Conservation (phyloP, 306 rosid species). For the Prunus kanzakura region DNA sequence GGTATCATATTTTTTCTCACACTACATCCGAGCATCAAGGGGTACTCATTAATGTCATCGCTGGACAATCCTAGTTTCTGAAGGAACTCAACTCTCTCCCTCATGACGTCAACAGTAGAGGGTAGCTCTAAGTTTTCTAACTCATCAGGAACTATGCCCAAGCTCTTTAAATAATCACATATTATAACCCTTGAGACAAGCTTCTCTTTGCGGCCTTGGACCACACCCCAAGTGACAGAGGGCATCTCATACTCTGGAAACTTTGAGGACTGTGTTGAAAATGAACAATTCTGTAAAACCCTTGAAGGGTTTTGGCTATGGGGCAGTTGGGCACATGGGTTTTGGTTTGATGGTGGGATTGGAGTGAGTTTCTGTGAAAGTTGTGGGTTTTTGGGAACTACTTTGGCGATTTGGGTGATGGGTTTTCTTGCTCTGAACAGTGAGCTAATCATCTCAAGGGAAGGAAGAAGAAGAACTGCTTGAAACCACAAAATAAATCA, state of each 20-base stretch:
- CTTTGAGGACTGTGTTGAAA: constrained; percentile 62
- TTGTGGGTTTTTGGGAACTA: constrained; percentile 20
- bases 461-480: background rate
- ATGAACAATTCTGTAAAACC: constrained; percentile 38
- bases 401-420: constrained; percentile 28
- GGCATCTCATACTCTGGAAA: constrained; percentile 92
- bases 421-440: constrained; percentile 44
- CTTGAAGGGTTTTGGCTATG: constrained; percentile 42
- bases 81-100: constrained; percentile 82
- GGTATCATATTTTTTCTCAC: constrained; percentile 81
- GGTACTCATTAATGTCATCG: constrained; percentile 80
- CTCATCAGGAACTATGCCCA: constrained; percentile 87
- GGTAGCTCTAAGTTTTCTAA: constrained; percentile 77
- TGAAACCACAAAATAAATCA: background rate
- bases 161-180: constrained; percentile 69
- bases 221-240: constrained; percentile 91
- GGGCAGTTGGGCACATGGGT: constrained; percentile 19
- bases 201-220: constrained; percentile 91
- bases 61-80: constrained; percentile 67
- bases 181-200: constrained; percentile 81
- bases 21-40: constrained; percentile 79
- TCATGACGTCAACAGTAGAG: constrained; percentile 77
- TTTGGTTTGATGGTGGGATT: constrained; percentile 15
- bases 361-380: constrained; percentile 13
- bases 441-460: constrained; percentile 23